Evolutionary conservation across 345 rosid species (phyloP).

Genomic region (Linum usitatissimum): DNA sequence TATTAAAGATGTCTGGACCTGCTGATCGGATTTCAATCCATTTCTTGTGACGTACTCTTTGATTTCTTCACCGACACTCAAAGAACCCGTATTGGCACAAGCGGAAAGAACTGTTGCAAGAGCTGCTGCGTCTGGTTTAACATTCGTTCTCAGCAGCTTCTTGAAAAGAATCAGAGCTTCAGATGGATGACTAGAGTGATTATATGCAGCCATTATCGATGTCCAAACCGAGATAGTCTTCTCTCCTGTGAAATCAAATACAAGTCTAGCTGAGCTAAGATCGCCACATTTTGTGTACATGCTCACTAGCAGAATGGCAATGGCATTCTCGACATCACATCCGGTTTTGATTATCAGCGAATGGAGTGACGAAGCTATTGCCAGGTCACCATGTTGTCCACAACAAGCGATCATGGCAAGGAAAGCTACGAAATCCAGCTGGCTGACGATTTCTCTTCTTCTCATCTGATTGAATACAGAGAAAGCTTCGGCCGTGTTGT

Average conservation of each 20-base stretch:
- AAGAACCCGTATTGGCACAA: conserved; percentile 20
- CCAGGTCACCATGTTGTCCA: conserved; percentile 12
- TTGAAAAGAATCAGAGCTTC: conserved; percentile 19
- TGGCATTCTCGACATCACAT: conserved; percentile 10
- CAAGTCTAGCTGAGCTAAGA: conserved; percentile 16
- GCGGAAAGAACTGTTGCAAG: conserved; percentile 20
- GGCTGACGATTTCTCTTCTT: neutral
- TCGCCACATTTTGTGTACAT: conserved; percentile 26
- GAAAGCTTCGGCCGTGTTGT: conserved; percentile 17
- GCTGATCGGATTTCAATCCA: conserved; percentile 12
- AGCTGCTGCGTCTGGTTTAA: conserved; percentile 22
- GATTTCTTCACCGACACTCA: conserved; percentile 13
- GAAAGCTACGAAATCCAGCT: conserved; percentile 18
- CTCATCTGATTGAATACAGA: conserved; percentile 18
- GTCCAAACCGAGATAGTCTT: conserved; percentile 24
- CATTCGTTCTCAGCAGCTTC: conserved; percentile 14
- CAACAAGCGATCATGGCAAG: conserved; percentile 18
- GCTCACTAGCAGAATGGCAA: conserved; percentile 18
- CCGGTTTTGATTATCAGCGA: conserved; percentile 21
- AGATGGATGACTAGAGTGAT: conserved; percentile 14
- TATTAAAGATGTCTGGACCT: conserved; percentile 24
- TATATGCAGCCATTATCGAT: conserved; percentile 17
- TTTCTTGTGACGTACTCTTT: conserved; percentile 13
- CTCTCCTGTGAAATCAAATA: conserved; percentile 14
- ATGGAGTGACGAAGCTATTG: conserved; percentile 22